Conservation (phyloP, 148 eudicot species). For the Cornus suecica region DNA sequence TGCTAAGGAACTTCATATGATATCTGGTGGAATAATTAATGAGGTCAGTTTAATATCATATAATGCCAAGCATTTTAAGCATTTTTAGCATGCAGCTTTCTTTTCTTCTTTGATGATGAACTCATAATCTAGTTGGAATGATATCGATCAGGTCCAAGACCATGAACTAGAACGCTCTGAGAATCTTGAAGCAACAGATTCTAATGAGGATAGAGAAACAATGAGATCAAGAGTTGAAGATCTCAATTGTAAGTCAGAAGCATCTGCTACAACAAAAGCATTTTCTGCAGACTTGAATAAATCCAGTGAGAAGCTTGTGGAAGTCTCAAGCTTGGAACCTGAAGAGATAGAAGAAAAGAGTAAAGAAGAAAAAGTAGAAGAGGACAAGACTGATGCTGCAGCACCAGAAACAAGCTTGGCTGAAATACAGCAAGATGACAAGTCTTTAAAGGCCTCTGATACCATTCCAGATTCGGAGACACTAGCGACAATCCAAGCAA, state of each 20-base stretch:
- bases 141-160: not conserved
- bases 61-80: no score
- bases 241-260: conserved; percentile 9
- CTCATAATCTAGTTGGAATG: not conserved
- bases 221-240: not conserved
- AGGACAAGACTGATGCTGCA: not conserved
- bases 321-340: not conserved
- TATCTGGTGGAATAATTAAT: not conserved
- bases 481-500: not conserved
- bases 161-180: not conserved
- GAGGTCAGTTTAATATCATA: conserved; percentile 13
- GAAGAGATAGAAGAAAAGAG: not conserved
- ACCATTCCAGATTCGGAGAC: not conserved
- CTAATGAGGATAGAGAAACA: not conserved
- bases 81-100: not conserved
- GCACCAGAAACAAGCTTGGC: conserved; percentile 3
- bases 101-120: not conserved
- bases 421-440: conserved; percentile 9
- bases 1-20: not conserved
- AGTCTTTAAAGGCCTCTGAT: conserved; percentile 2
- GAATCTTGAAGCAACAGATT: conserved; percentile 7
- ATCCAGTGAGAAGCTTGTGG: not conserved
- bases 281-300: not conserved
- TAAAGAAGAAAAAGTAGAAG: conserved; percentile 10
- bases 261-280: not conserved